Conservation (phyloP, 305 asterid genomes). For the Withania somnifera region DNA sequence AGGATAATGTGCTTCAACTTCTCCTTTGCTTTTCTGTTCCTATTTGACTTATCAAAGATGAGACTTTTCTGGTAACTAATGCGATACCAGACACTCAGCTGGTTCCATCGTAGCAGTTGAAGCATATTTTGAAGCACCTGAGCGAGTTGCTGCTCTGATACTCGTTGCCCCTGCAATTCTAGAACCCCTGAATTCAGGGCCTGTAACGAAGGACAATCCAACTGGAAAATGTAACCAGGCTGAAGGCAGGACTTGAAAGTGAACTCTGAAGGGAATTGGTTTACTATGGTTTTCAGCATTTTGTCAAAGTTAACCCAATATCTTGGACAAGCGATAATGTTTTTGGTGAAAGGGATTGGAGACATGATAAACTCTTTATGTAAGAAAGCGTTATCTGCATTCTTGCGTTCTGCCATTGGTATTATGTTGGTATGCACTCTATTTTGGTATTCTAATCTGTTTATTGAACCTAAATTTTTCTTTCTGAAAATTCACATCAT, state of each 20-base stretch:
- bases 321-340: constrained; percentile 27
- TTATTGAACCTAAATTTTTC: not conserved
- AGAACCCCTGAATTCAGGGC: constrained; percentile 41
- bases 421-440: constrained; percentile 49
- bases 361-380: constrained; percentile 47
- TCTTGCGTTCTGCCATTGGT: constrained; percentile 72
- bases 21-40: not conserved
- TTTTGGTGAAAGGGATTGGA: constrained; percentile 44
- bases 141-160: constrained; percentile 82
- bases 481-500: not conserved
- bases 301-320: constrained; percentile 35
- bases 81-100: constrained; percentile 75
- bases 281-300: constrained; percentile 24
- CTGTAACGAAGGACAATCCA: constrained; percentile 19
- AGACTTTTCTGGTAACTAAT: constrained; percentile 9
- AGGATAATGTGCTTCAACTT: not conserved
- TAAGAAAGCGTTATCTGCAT: constrained; percentile 51
- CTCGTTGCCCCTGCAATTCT: constrained; percentile 89
- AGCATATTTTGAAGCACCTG: constrained; percentile 87
- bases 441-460: not conserved
- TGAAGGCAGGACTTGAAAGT: constrained; percentile 27
- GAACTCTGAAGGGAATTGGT: constrained; percentile 15
- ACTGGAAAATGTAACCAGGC: constrained; percentile 22
- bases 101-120: constrained; percentile 89
- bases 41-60: not conserved